Evolutionary conservation across 2,329 filamentous ascomycete genomes (phyloP), one percentile per base, ranked within the genome.

Genomic region (Dactylellina haptotyla): DNA sequence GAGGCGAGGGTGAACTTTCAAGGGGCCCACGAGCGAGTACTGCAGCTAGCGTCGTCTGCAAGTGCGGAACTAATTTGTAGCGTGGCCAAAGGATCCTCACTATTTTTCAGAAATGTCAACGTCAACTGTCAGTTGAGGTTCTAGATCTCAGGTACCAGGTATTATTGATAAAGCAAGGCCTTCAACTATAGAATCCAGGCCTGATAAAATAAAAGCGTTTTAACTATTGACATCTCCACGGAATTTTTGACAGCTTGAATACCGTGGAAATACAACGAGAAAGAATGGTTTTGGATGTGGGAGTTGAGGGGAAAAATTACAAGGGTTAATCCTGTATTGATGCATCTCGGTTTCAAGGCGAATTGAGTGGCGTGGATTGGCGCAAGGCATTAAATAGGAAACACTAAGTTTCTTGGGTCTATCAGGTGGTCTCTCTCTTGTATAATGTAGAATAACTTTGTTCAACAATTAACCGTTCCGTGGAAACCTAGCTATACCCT

Each of bases 131-230:
- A 53, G 54, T 48, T 26, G 34, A 34, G 16, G 16, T 46, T 46
- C 41, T 23, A 20, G 41, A 23, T 46, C 41, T 20, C 41, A 46
- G 4, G 2, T 20, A 46, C 4, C 16, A 46, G 14, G 20, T 50
- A 26, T 28, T 14, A 34, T 28, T 23, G 5, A 30, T n/a, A 23
- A 39, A 34, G 46, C 64, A 61, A 62, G 64, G 56, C 46, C 64
- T 16, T 8, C 18, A 43, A 25, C 18, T 62, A 61, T 69, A 69
- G 54, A 48, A 34, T 32, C 28, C 46, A 20, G 64, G 64, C 64
- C 64, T 69, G 64, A 62, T 62, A 58, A 20, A 39, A 61, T 41
- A 54, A 23, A 46, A 20, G 37, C 41, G 37, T n/a, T n/a, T 46
- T 45, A n/a, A 16, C 9, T 57, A 25, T 41, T n/a, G 1, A 26